These are phyloP conservation scores for Hippophae rhamnoides DNA, from an alignment of 306 rosid genomes.

Conservation along the genomic window DNA sequence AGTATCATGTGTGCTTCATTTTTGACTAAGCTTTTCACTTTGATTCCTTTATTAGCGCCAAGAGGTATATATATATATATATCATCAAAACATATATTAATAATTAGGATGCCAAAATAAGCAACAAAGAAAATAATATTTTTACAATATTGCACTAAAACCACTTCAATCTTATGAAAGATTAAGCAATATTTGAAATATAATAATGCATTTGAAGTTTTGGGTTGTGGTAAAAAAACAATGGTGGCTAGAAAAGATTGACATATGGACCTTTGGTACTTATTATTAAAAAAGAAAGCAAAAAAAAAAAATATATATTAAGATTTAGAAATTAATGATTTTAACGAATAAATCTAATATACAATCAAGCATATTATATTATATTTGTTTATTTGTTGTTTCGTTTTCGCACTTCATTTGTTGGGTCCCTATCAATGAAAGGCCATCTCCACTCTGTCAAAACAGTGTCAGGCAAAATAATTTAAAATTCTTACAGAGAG, in stretches of 20 bases:
- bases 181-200: no score
- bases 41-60: neutral
- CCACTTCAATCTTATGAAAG: no score
- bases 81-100: no score
- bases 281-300: no score
- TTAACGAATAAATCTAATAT: neutral
- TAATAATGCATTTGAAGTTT: no score
- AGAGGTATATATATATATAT: neutral
- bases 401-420: neutral
- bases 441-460: neutral
- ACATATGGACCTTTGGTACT: no score
- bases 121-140: no score
- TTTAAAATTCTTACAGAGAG: neutral
- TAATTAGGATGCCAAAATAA: no score
- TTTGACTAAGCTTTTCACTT: conserved; percentile 2
- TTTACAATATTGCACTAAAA: no score
- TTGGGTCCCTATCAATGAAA: neutral
- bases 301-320: no score
- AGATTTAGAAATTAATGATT: neutral
- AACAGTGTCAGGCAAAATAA: neutral
- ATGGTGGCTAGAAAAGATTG: no score
- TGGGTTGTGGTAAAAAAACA: no score
- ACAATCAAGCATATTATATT: neutral
- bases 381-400: neutral
- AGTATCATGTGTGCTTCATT: neutral